phyloP scores from a whole-genome alignment of 176 grass and related monocot genomes.

The Avena eriantha region DNA sequence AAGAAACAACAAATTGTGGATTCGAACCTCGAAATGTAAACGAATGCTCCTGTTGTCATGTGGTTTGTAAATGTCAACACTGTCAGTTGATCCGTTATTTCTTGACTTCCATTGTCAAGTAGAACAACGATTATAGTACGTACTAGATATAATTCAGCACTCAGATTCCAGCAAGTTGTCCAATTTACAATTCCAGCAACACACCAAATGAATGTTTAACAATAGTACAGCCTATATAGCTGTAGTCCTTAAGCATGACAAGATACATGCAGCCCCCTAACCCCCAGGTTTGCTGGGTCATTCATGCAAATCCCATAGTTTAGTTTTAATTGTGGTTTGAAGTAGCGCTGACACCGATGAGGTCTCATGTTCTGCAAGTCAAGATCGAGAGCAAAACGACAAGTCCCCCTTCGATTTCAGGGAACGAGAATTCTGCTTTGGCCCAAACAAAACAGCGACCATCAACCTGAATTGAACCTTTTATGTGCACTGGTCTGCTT shows the following conservation, averaged over 20 bases:
- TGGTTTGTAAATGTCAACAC: background rate
- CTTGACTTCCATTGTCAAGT: background rate
- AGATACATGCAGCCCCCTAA: conserved; percentile 25
- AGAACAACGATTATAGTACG: background rate
- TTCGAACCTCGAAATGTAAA: background rate
- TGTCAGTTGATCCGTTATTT: background rate
- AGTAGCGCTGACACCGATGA: background rate
- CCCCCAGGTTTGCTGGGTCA: conserved; percentile 31
- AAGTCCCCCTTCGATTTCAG: background rate
- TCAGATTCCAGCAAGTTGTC: conserved; percentile 1
- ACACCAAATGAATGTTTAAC: background rate
- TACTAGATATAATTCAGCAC: background rate
- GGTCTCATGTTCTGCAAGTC: conserved; percentile 14
- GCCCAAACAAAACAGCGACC: background rate
- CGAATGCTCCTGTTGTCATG: background rate
- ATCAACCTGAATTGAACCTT: background rate
- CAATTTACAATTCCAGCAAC: conserved; percentile 25
- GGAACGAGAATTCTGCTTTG: background rate
- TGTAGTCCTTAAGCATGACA: background rate
- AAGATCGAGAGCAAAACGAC: conserved; percentile 21
- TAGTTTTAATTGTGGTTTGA: background rate
- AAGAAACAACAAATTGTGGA: background rate
- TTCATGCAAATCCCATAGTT: conserved; percentile 18
- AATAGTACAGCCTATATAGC: background rate
- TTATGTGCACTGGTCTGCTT: background rate